Evolutionary conservation across 352 stramenopile species (phyloP), one percentile per base, ranked within the genome.

Genomic region (Stramenopiles sp.): DNA sequence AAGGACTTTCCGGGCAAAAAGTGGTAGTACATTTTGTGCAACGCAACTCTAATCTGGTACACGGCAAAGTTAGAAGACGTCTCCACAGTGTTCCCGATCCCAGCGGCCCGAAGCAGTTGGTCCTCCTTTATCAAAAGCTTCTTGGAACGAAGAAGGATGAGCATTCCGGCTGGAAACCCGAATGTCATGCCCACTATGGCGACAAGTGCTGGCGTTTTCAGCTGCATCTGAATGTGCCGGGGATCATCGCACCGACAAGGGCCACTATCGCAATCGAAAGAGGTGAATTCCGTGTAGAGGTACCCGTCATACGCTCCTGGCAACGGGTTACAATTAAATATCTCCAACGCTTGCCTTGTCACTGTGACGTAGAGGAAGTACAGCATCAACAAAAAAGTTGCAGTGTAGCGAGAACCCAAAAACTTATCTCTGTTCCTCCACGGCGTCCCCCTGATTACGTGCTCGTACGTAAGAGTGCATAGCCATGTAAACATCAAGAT

Each of bases 341-440:
- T 74, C 76, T 88, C 85, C 36, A 90, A 79, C 1, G 84, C 87
- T 69, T 83, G 88, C 48, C 82, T 79, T 6, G 85, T 91, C 4
- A 91, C 78, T 73, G 89, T 89, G 1, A 91, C 63, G 75, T 88
- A 91, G 31, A 89, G 74, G 69, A 88, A 88, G 77, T 90, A 91
- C 82, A 90, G 87, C 83, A 90, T 90, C 73, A 88, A 35, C 35
- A 71, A 35, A 31, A 71, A 35, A 33, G 53, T 71, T 71, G 53
- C 53, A 33, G 35, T 71, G 33, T 35, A 71, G 31, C 33, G 33
- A 4, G 53, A 33, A 33, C 53, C 35, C 43, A 25, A 12, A 18
- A 63, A 18, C 25, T 63, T 63, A 25, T 63, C 43, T 25, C 43
- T 63, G 43, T 12, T 25, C 12, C 43, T 12, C n/a, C n/a, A n/a